phyloP scores from a whole-genome alignment of 805 yeast genomes.

The Candida mattraensis region DNA sequence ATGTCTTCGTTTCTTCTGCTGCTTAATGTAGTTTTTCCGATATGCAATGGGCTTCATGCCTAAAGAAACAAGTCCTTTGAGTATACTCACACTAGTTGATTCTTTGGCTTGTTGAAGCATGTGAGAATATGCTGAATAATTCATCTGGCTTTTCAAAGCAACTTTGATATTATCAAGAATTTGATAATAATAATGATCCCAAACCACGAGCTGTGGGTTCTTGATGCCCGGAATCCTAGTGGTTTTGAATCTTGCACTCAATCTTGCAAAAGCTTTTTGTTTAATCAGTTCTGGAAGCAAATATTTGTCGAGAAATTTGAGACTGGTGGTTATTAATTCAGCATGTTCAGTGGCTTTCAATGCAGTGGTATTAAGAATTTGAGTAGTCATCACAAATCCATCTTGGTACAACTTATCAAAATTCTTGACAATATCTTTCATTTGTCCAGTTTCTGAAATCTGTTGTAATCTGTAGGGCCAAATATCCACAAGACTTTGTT shows the following conservation, averaged over 20 bases:
- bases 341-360: slow-evolving; percentile 21
- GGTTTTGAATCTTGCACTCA: slow-evolving; percentile 10
- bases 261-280: slow-evolving; percentile 3
- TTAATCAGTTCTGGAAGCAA: slow-evolving; percentile 26
- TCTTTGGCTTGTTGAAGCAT: no score
- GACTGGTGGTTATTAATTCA: slow-evolving; percentile 20
- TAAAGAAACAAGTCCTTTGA: no score
- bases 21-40: no score
- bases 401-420: slow-evolving; percentile 18
- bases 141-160: no score
- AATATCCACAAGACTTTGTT: slow-evolving; percentile 25
- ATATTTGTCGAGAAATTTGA: slow-evolving; percentile 28
- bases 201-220: slow-evolving; percentile 1
- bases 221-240: slow-evolving; percentile 1
- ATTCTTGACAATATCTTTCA: slow-evolving; percentile 17
- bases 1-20: no score
- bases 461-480: slow-evolving; percentile 34
- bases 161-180: no score
- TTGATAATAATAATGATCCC: no score
- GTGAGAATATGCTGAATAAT: no score
- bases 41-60: no score
- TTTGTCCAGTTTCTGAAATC: slow-evolving; percentile 26
- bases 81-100: no score
- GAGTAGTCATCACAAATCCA: slow-evolving; percentile 30
- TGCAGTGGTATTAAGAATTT: slow-evolving; percentile 31